Conservation (phyloP, 805 yeast species). For the Geotrichum ghanense region DNA sequence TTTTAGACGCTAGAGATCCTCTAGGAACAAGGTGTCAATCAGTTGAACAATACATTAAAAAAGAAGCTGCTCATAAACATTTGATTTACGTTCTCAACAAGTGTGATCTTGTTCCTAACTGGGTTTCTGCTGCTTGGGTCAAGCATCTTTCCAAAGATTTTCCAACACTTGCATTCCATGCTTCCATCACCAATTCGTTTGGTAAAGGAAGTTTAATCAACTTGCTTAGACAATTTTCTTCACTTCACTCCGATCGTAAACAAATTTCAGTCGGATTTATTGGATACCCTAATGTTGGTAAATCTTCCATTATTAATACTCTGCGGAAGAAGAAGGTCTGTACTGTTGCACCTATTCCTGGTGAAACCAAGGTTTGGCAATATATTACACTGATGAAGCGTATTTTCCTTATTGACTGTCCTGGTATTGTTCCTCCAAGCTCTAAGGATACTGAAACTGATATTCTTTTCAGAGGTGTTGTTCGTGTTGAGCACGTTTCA, state of each 20-base stretch:
- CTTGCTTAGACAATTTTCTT: constrained; percentile 82
- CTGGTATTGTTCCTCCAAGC: constrained; percentile 97
- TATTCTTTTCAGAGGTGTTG: constrained; percentile 91
- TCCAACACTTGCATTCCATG: constrained; percentile 96
- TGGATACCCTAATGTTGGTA: constrained; percentile 98
- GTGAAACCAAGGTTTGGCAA: constrained; percentile 99
- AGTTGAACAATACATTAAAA: constrained; percentile 84
- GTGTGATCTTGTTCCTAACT: constrained; percentile 96
- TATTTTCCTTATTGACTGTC: constrained; percentile 92
- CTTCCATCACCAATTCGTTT: constrained; percentile 92
- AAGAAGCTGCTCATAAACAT: constrained; percentile 95
- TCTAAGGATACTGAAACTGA: constrained; percentile 82
- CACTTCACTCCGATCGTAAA: constrained; percentile 82
- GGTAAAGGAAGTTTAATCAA: constrained; percentile 97
- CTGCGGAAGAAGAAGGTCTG: constrained; percentile 92
- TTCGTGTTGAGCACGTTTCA: constrained; percentile 94
- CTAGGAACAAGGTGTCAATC: constrained; percentile 89
- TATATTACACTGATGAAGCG: constrained; percentile 94
- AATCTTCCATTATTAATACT: constrained; percentile 90
- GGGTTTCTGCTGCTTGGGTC: constrained; percentile 99
- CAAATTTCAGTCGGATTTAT: constrained; percentile 96
- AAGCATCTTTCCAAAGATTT: constrained; percentile 81
- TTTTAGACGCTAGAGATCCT: constrained; percentile 95
- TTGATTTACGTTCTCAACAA: constrained; percentile 87
- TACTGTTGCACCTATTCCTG: constrained; percentile 96